A percentile compares a stretch with the other conserved stretches of the same genome.
Conservation (phyloP, 257 asterid species). For the Solanum ahanhuiri region DNA sequence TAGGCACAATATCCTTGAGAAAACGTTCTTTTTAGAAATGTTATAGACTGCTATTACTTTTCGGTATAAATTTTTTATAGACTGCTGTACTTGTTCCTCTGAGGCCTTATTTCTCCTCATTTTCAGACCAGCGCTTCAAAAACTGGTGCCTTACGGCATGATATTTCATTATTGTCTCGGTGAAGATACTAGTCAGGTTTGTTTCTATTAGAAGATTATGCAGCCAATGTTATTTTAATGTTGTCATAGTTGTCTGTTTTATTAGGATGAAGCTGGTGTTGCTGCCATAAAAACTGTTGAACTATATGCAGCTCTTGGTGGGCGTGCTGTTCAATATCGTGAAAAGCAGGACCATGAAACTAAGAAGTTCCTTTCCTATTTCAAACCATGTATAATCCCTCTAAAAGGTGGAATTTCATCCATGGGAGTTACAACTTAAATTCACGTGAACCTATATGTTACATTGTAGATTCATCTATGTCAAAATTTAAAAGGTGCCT, state of each 20-base stretch:
- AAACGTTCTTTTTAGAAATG: neutral
- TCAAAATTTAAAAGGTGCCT: too few relatives aligned
- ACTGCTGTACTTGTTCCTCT: neutral
- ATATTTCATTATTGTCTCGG: constrained; percentile 98
- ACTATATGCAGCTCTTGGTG: constrained; percentile 39
- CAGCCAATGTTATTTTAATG: neutral
- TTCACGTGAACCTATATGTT: too few relatives aligned
- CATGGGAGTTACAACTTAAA: too few relatives aligned
- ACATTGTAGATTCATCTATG: too few relatives aligned
- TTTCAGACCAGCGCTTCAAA: constrained; percentile 79
- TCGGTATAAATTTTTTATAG: too few relatives aligned
- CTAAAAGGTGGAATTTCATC: too few relatives aligned
- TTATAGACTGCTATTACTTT: neutral
- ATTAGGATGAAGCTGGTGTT: constrained; percentile 84
- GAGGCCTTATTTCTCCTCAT: constrained; percentile 1
- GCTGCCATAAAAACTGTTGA: constrained; percentile 88
- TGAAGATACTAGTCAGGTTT: constrained; percentile 83
- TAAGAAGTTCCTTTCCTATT: too few relatives aligned
- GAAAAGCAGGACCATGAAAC: too few relatives aligned
- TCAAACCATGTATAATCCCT: too few relatives aligned
- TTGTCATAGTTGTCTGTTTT: constrained; percentile 1
- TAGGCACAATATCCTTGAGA: neutral
- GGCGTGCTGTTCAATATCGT: too few relatives aligned
- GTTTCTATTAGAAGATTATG: neutral
- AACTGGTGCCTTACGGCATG: constrained; percentile 76